A percentile compares a stretch with the other conserved stretches of the same genome.
Conservation (phyloP, 345 rosid genomes). For the Moricandia moricandioides region DNA sequence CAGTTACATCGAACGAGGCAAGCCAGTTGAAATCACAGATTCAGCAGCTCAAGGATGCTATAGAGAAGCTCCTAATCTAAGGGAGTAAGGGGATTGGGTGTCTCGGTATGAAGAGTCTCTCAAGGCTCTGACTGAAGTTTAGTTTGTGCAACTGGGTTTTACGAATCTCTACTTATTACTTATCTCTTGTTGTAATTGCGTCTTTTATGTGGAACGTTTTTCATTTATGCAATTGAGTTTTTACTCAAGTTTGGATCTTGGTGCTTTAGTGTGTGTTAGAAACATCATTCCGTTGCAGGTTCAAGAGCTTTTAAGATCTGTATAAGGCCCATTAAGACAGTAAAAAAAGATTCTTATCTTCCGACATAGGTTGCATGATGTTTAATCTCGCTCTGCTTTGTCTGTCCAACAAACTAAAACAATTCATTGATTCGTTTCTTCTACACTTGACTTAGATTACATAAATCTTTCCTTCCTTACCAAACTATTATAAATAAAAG, state of each 20-base stretch:
- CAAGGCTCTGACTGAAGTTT: conserved; percentile 56
- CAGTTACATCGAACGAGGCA: conserved; percentile 69
- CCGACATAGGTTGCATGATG: background rate
- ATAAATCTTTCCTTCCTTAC: background rate
- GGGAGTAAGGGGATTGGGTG: conserved; percentile 17
- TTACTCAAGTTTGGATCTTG: background rate
- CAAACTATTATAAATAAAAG: background rate
- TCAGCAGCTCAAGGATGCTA: conserved; percentile 80
- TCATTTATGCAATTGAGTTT: conserved; percentile 7
- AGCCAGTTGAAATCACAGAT: conserved; percentile 85
- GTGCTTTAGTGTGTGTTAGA: background rate
- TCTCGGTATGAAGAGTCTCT: conserved; percentile 81
- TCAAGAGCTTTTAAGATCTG: background rate
- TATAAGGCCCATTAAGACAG: background rate
- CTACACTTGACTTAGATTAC: background rate
- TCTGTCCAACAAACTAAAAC: conserved; percentile 15
- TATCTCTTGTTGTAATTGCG: background rate
- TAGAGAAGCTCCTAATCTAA: conserved; percentile 80
- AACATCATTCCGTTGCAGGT: no score
- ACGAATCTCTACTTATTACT: background rate
- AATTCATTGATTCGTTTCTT: conserved; percentile 30
- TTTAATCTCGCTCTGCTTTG: conserved; percentile 25
- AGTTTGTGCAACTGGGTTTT: background rate
- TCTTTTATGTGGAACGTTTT: background rate
- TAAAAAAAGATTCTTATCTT: conserved; percentile 14